A percentile compares a stretch with the other conserved stretches of the same genome.
Evolutionary conservation across 2,329 filamentous ascomycete genomes (phyloP).

Genomic region (Claviceps sorghi): DNA sequence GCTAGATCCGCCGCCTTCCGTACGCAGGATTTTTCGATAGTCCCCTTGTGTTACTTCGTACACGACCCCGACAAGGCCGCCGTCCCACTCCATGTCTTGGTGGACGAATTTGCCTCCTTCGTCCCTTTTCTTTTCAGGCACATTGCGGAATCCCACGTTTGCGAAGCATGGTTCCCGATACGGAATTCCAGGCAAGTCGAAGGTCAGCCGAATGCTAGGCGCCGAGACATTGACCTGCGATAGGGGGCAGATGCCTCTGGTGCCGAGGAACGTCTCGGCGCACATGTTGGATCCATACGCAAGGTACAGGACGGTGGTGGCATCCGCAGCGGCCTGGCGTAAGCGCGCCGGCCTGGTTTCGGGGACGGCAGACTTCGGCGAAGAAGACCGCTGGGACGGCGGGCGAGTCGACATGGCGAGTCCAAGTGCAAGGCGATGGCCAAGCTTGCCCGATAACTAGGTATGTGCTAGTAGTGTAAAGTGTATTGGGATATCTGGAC

Average conservation of each 20-base stretch:
- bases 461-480: neutral
- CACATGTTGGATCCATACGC: slow-evolving; percentile 88
- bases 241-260: slow-evolving; percentile 65
- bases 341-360: slow-evolving; percentile 17
- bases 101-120: slow-evolving; percentile 5
- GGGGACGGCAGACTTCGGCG: slow-evolving; percentile 18
- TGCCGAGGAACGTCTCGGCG: slow-evolving; percentile 63
- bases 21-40: slow-evolving; percentile 74
- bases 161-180: slow-evolving; percentile 89
- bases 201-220: slow-evolving; percentile 62
- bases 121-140: slow-evolving; percentile 25
- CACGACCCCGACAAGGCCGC: slow-evolving; percentile 79
- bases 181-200: slow-evolving; percentile 73
- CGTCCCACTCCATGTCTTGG: slow-evolving; percentile 43
- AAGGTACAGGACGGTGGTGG: slow-evolving; percentile 49
- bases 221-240: slow-evolving; percentile 71
- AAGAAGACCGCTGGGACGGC: slow-evolving; percentile 13
- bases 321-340: slow-evolving; percentile 15
- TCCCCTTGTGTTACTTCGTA: slow-evolving; percentile 82
- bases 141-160: slow-evolving; percentile 52
- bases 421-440: neutral
- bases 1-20: slow-evolving; percentile 73
- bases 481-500: neutral
- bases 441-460: neutral
- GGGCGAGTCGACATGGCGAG: slow-evolving; percentile 5